Conservation (phyloP, 257 asterid species). For the Fraxinus cuspidata region DNA sequence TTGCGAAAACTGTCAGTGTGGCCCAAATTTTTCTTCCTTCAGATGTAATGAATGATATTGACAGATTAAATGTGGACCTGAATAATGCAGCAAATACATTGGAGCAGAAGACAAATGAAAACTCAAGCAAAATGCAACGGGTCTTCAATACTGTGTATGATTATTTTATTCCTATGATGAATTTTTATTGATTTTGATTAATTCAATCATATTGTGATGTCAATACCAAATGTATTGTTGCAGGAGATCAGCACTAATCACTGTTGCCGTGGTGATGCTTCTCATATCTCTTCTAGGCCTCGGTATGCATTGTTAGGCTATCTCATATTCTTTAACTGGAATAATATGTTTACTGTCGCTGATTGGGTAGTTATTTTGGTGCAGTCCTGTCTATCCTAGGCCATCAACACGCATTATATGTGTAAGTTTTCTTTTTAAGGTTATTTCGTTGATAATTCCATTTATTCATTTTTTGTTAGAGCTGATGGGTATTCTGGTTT, state of each 20-base stretch:
- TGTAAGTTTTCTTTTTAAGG: slow-evolving; percentile 45
- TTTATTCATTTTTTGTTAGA: not conserved
- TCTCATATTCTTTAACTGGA: slow-evolving; percentile 5
- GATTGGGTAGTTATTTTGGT: slow-evolving; percentile 25
- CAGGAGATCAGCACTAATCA: slow-evolving; percentile 73
- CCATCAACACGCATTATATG: slow-evolving; percentile 69
- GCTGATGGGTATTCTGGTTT: slow-evolving; percentile 1
- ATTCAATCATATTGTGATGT: slow-evolving; percentile 6
- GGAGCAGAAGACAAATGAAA: slow-evolving; percentile 69
- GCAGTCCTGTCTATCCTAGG: slow-evolving; percentile 83
- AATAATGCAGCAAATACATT: slow-evolving; percentile 70
- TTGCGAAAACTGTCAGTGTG: slow-evolving; percentile 83
- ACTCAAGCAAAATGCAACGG: slow-evolving; percentile 57
- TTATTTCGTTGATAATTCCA: slow-evolving; percentile 4
- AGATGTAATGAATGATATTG: slow-evolving; percentile 70
- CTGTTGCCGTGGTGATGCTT: slow-evolving; percentile 82
- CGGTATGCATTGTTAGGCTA: slow-evolving; percentile 52
- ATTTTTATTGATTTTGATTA: not conserved
- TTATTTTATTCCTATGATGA: slow-evolving; percentile 25
- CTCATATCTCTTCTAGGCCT: slow-evolving; percentile 78
- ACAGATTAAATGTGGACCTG: slow-evolving; percentile 61
- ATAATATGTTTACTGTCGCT: slow-evolving; percentile 12
- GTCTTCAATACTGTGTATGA: slow-evolving; percentile 80
- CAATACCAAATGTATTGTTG: slow-evolving; percentile 27
- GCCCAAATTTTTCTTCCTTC: slow-evolving; percentile 92